Base-by-base conservation (phyloP, 179 eudicot genomes). In the Drosera spatulata region DNA sequence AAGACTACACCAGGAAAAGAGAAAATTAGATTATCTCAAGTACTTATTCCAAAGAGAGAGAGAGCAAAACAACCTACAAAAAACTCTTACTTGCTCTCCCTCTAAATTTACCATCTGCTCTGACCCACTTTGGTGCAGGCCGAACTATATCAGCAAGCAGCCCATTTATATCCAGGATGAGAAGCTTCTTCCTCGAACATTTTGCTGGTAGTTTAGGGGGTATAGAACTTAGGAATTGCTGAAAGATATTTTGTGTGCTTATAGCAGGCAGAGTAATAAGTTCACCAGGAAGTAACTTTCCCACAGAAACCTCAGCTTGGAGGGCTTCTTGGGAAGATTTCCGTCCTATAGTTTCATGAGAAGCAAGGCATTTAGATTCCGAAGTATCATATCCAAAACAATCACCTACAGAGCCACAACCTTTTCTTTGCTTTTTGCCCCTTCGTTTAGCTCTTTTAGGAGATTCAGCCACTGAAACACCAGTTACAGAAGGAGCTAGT, bases 161-260 rank as follows among this genome's bases (percentile, higher is more conserved):
- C 66, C 99, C 99, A 73, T 89, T 93, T 22, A 93, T 65, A 69
- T 93, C 99, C 71, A 93, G 91, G 57, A 93, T 65, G 56, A 93
- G 81, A 73, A 93, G 99, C 63, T 89, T 93, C 79, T 78, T 82
- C 64, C 79, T 77, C 55, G 73, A 62, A 61, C 70, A 56, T 61
- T 60, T 53, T 56, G 50, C 37, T 0, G 73, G 84, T 65, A 69
- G 59, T 52, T 73, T 82, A 54, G 61, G 74, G 65, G 81, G 74
- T 64, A 67, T 58, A 61, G 65, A 61, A 59, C 66, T 61, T 51
- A 77, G 64, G 56, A 73, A 59, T 44, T 69, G 62, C 56, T 76
- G 52, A 41, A 71, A 58, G 63, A 52, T 74, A 44, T 59, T 69
- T 56, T 39, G 61, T 58, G 61, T 62, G 54, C 64, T 57, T 9